Evolutionary conservation across 2,329 filamentous ascomycete genomes (phyloP).

Genomic region (Aplosporella prunicola): DNA sequence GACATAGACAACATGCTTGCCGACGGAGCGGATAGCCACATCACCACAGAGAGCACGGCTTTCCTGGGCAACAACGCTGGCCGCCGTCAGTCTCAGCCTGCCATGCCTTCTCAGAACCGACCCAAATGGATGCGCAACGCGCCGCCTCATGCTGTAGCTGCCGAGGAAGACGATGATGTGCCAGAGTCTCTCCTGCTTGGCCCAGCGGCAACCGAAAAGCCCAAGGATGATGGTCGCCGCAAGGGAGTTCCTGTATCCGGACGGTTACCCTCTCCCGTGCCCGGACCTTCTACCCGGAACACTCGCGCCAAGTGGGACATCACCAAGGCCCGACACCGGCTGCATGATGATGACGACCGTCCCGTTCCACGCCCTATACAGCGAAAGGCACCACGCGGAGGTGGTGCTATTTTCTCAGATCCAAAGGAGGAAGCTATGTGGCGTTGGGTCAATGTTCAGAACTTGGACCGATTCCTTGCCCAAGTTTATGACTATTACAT

Average conservation of each 20-base stretch:
- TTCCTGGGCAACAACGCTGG: slow-evolving; percentile 21
- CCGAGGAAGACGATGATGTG: slow-evolving; percentile 52
- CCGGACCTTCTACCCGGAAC: slow-evolving; percentile 34
- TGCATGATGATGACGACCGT: slow-evolving; percentile 29
- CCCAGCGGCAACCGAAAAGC: slow-evolving; percentile 20
- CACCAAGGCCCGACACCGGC: slow-evolving; percentile 36
- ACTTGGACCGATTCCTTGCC: slow-evolving; percentile 77
- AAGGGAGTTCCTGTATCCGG: slow-evolving; percentile 11
- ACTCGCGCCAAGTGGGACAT: slow-evolving; percentile 43
- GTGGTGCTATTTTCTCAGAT: slow-evolving; percentile 30
- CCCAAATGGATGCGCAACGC: slow-evolving; percentile 8
- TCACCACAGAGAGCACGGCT: slow-evolving; percentile 34
- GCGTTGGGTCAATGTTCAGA: slow-evolving; percentile 86
- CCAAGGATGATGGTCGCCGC: slow-evolving; percentile 14
- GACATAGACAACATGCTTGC: slow-evolving; percentile 49
- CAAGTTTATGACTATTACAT: slow-evolving; percentile 82
- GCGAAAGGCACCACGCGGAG: slow-evolving; percentile 12
- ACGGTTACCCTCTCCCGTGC: slow-evolving; percentile 32
- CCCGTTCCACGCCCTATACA: slow-evolving; percentile 6
- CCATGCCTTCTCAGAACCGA: slow-evolving; percentile 6
- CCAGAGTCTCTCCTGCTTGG: slow-evolving; percentile 53
- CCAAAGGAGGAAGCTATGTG: slow-evolving; percentile 75
- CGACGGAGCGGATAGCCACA: slow-evolving; percentile 41
- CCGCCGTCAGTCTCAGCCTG: slow-evolving; percentile 11
- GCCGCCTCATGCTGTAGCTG: slow-evolving; percentile 1